phyloP scores from a whole-genome alignment of 2,329 filamentous ascomycete genomes.

The Pseudogymnoascus sp. region DNA sequence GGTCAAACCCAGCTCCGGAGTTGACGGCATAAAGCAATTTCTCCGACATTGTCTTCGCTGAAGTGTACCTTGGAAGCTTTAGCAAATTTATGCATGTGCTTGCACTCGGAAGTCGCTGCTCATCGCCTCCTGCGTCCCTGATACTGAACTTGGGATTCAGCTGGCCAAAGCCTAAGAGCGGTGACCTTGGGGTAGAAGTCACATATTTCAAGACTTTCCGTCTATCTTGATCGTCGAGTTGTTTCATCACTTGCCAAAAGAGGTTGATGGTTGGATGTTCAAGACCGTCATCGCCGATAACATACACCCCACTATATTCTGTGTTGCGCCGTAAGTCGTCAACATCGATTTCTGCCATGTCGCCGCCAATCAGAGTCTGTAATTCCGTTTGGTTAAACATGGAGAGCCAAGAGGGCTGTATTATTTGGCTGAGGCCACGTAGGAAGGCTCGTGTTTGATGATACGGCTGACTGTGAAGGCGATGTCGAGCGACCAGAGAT shows the following conservation, averaged over 20 bases:
- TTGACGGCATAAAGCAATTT: slow-evolving; percentile 87
- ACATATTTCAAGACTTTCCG: slow-evolving; percentile 91
- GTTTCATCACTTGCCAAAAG: slow-evolving; percentile 85
- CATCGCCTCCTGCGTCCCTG: slow-evolving; percentile 68
- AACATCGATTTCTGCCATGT: slow-evolving; percentile 76
- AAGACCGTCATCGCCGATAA: slow-evolving; percentile 74
- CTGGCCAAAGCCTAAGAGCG: slow-evolving; percentile 79
- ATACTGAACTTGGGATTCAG: slow-evolving; percentile 84
- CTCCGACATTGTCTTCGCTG: slow-evolving; percentile 54
- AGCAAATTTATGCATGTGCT: slow-evolving; percentile 94
- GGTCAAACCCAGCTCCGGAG: slow-evolving; percentile 85
- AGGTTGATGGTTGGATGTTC: slow-evolving; percentile 80
- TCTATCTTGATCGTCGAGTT: slow-evolving; percentile 65
- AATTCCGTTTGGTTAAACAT: slow-evolving; percentile 98
- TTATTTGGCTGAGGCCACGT: slow-evolving; percentile 74
- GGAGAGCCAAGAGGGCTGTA: slow-evolving; percentile 84
- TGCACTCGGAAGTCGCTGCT: slow-evolving; percentile 75
- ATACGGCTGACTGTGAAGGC: slow-evolving; percentile 70
- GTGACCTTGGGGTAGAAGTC: slow-evolving; percentile 83
- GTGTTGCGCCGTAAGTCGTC: slow-evolving; percentile 80
- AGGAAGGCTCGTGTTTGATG: slow-evolving; percentile 84
- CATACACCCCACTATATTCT: slow-evolving; percentile 77
- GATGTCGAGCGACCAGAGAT: slow-evolving; percentile 79
- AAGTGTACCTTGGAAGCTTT: slow-evolving; percentile 77
- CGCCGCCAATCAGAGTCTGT: slow-evolving; percentile 85